phyloP scores from a whole-genome alignment of 2,329 filamentous ascomycete species.

The Aspergillus phoenicis region DNA sequence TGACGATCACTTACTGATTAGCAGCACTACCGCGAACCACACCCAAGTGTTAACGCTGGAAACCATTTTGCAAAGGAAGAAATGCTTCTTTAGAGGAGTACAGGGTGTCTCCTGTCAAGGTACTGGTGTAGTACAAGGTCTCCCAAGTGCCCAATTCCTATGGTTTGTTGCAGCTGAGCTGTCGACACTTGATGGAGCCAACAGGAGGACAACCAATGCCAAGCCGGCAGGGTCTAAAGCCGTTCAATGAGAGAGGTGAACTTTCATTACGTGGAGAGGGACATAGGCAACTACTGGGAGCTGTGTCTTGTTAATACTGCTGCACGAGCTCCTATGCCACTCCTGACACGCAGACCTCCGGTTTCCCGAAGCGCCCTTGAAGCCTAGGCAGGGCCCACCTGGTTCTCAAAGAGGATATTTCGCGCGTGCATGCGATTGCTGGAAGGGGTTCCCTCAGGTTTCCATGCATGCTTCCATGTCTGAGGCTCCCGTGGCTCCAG shows the following conservation, averaged over 20 bases:
- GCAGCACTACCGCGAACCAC: conserved; percentile 18
- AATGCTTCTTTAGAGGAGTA: background rate
- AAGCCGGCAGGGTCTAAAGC: background rate
- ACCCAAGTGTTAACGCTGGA: conserved; percentile 16
- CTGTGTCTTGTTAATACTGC: background rate
- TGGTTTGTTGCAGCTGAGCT: background rate
- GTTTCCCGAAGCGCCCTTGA: background rate
- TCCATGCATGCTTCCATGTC: background rate
- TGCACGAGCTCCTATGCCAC: background rate
- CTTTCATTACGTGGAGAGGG: background rate
- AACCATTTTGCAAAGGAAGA: background rate
- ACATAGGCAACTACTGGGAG: background rate
- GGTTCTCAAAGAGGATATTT: background rate
- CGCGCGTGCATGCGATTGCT: background rate
- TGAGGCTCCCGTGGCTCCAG: conserved; percentile 6
- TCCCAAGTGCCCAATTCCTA: background rate
- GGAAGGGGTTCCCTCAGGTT: background rate
- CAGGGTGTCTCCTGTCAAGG: background rate
- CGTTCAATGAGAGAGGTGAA: background rate
- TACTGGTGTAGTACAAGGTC: background rate
- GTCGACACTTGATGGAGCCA: background rate
- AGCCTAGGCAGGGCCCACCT: background rate
- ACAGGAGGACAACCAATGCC: background rate
- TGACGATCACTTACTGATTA: conserved; percentile 14
- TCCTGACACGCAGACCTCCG: background rate